These are phyloP conservation scores for Chenopodium album DNA, from an alignment of 148 eudicot genomes.

Conservation along the genomic window DNA sequence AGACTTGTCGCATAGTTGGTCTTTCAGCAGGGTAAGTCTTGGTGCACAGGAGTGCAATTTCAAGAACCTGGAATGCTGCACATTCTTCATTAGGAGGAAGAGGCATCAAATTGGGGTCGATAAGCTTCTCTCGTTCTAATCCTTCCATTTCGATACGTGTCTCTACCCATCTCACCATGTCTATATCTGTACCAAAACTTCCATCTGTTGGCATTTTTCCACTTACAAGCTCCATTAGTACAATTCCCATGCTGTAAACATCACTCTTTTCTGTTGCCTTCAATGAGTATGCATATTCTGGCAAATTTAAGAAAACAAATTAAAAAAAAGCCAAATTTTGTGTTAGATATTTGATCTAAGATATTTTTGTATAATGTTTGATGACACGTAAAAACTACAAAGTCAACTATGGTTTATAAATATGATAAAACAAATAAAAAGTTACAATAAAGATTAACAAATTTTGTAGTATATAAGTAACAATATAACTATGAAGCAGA, in stretches of 20 bases:
- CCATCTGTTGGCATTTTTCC: conserved; percentile 89
- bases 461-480: neutral
- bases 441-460: neutral
- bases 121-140: conserved; percentile 42
- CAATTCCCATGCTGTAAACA: conserved; percentile 97
- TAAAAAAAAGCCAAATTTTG: neutral
- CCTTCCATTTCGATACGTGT: conserved; percentile 53
- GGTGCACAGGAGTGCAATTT: conserved; percentile 79
- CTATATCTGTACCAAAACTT: conserved; percentile 70
- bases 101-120: conserved; percentile 68
- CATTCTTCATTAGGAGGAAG: conserved; percentile 48
- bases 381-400: neutral
- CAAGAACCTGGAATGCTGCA: conserved; percentile 70
- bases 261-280: conserved; percentile 96
- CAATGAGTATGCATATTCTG: conserved; percentile 90
- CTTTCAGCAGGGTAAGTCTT: conserved; percentile 86
- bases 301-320: neutral
- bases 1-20: conserved; percentile 70
- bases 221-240: conserved; percentile 83
- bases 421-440: neutral
- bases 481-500: neutral
- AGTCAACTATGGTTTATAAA: neutral
- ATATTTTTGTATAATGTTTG: neutral
- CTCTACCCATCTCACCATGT: conserved; percentile 95
- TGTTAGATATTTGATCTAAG: neutral